Evolutionary conservation across 2,329 filamentous ascomycete species (phyloP), one percentile per base, ranked within the genome.

Genomic region (Aspergillus sp.): DNA sequence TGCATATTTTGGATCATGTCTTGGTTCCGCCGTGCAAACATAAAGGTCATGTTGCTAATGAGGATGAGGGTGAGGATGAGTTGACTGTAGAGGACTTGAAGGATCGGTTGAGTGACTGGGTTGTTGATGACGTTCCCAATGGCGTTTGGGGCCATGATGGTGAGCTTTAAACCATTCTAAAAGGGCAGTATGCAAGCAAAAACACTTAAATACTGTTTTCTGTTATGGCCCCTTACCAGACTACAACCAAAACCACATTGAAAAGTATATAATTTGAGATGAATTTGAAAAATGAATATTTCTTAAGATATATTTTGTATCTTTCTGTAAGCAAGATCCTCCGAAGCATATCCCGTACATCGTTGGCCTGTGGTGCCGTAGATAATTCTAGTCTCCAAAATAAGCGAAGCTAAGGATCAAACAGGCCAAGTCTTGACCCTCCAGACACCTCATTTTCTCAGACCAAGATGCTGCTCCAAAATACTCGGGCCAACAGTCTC

Each of bases 1-100:
- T 95, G 33, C 90, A 95, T 48, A 82, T 91, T 13, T 74, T 93
- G 0, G 76, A 78, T 43, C 77, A 77, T 49, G 81, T 95, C 0
- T 70, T 94, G 49, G 81, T 96, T 53, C 90, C 90, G 38, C 88
- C 89, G 1, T 82, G 80, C 68, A 76, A 75, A 52, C 44, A 53
- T 38, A 4, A 7, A 3, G 37, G 37, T 12, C 15, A 20, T 39
- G 19, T 39, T 20, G 45, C 42, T 37, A 41, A 47, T 27, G 48
- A 47, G 10, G 23, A 39, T n/a, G 44, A 33, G 10, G 46, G 49
- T 15, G 52, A 49, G 17, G 48, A 49, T 35, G 49, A 53, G 44
- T 47, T 56, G 47, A 51, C 45, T n/a, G 44, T 60, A 20, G 54
- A 57, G 43, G 53, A 56, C 38, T 47, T 62, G 49, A 55, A 52